These are phyloP conservation scores for Neoascochyta sp. DNA, from an alignment of 2,329 filamentous ascomycete genomes.

Conservation along the genomic window DNA sequence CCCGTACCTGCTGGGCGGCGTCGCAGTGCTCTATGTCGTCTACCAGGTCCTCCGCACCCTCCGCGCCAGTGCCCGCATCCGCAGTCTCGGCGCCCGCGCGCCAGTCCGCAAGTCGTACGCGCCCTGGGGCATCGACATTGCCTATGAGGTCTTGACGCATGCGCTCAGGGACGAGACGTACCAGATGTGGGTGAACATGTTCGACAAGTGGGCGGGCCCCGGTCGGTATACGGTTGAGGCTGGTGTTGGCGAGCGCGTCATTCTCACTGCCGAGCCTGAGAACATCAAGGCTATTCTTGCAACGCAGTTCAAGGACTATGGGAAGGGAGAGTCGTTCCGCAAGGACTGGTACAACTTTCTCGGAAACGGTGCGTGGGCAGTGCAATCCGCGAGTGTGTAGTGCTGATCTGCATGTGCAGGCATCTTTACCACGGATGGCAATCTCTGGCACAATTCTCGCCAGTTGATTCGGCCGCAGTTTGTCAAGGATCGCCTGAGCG, in stretches of 20 bases:
- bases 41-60: slow-evolving; percentile 19
- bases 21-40: slow-evolving; percentile 16
- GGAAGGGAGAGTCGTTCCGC: slow-evolving; percentile 75
- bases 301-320: slow-evolving; percentile 79
- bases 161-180: slow-evolving; percentile 55
- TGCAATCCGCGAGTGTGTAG: background rate
- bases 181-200: slow-evolving; percentile 57
- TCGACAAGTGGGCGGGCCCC: slow-evolving; percentile 41
- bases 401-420: slow-evolving; percentile 23
- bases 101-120: slow-evolving; percentile 37
- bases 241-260: slow-evolving; percentile 55
- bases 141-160: slow-evolving; percentile 55
- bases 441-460: slow-evolving; percentile 74
- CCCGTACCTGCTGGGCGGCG: slow-evolving; percentile 20
- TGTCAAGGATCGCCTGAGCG: slow-evolving; percentile 76
- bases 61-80: slow-evolving; percentile 37
- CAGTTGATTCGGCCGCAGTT: slow-evolving; percentile 83
- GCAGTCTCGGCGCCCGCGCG: slow-evolving; percentile 46
- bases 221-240: slow-evolving; percentile 59
- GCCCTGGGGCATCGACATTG: slow-evolving; percentile 59
- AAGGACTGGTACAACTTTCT: slow-evolving; percentile 71
- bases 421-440: slow-evolving; percentile 70
- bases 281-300: slow-evolving; percentile 92
- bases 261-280: slow-evolving; percentile 79
- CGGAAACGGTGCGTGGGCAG: slow-evolving; percentile 59